phyloP scores from a whole-genome alignment of 148 eudicot genomes.

The Amaranthus cruentus region DNA sequence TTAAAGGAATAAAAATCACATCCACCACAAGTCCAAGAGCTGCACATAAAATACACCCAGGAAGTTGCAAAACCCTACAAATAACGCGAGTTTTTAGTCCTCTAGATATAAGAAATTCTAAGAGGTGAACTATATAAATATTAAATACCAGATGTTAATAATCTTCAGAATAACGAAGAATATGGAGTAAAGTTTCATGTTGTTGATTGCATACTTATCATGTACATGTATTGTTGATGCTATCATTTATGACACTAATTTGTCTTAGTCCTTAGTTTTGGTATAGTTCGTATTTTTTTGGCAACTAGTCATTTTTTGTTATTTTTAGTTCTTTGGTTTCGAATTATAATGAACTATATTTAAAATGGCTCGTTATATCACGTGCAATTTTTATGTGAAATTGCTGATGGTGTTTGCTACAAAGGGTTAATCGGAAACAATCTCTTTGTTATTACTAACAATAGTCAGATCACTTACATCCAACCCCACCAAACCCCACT shows the following conservation, averaged over 20 bases:
- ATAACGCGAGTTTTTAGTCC: neutral
- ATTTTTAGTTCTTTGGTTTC: too few species aligned
- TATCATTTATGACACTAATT: too few species aligned
- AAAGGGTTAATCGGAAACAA: too few species aligned
- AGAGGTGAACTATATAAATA: neutral
- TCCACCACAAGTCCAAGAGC: conserved; percentile 22
- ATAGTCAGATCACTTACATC: too few species aligned
- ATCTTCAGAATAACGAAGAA: neutral
- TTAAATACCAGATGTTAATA: neutral
- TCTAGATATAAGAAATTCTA: neutral
- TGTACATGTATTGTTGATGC: neutral
- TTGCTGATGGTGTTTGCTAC: too few species aligned
- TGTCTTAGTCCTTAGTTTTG: neutral
- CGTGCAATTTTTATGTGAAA: too few species aligned
- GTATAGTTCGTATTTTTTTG: too few species aligned
- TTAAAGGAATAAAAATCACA: conserved; percentile 27
- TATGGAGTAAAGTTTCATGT: neutral
- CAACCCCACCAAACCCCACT: too few species aligned
- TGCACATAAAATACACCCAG: conserved; percentile 31
- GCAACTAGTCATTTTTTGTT: too few species aligned
- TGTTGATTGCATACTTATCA: neutral
- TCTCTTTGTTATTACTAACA: too few species aligned
- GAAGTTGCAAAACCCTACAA: conserved; percentile 25
- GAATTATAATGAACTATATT: too few species aligned
- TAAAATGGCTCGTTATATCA: too few species aligned